A percentile compares a stretch with the other conserved stretches of the same genome.
Evolutionary conservation across 305 asterid genomes (phyloP).

Genomic region (Solanum aculeatissimum): DNA sequence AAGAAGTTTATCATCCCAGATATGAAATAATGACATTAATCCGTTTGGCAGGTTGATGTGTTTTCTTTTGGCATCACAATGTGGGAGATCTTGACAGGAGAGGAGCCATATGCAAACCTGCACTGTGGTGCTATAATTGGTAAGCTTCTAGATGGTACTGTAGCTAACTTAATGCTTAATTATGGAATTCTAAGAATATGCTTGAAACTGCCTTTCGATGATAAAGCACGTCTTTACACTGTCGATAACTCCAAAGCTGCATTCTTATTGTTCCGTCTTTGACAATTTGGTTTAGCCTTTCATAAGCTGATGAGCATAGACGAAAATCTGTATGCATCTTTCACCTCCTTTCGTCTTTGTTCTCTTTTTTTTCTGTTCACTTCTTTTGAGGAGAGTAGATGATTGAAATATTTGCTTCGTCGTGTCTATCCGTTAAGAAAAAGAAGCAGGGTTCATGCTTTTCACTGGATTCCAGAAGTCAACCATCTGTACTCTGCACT

Average conservation of each 20-base stretch:
- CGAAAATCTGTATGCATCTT: background rate
- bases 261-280: background rate
- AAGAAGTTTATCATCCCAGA: background rate
- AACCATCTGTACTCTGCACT: background rate
- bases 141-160: constrained; percentile 8
- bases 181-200: background rate
- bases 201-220: background rate
- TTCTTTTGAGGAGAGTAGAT: background rate
- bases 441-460: background rate
- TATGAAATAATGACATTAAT: background rate
- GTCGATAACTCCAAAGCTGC: background rate
- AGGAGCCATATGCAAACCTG: constrained; percentile 70
- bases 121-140: constrained; percentile 89
- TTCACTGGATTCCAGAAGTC: background rate
- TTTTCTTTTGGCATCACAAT: constrained; percentile 70
- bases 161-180: background rate
- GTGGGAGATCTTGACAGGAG: constrained; percentile 86
- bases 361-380: background rate
- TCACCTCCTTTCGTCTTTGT: background rate
- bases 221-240: background rate
- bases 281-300: background rate
- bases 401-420: background rate
- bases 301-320: background rate
- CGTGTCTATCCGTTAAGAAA: background rate
- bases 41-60: constrained; percentile 55